phyloP scores from a whole-genome alignment of 73 alveolate genomes.

The Tetrahymena borealis region DNA sequence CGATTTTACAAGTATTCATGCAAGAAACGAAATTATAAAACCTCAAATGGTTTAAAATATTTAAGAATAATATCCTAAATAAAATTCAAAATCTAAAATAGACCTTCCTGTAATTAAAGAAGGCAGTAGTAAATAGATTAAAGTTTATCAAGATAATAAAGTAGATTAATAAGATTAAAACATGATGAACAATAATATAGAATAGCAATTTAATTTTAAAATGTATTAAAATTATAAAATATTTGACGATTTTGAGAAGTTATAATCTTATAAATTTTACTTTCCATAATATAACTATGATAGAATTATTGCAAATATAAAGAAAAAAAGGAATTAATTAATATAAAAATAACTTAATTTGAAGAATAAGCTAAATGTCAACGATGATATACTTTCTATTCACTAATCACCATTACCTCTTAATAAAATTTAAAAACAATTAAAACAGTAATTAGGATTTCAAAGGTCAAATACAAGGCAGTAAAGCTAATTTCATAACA shows the following conservation, averaged over 20 bases:
- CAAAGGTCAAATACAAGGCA: neutral
- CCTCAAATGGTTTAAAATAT: neutral
- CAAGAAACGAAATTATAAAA: neutral
- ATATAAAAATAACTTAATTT: neutral
- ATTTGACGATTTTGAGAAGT: neutral
- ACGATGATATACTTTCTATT: too few species aligned
- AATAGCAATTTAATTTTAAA: neutral
- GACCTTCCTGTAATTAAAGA: neutral
- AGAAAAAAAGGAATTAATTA: neutral
- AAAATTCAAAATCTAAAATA: neutral
- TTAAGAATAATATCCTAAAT: neutral
- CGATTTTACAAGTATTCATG: too few species aligned
- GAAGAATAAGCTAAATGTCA: neutral
- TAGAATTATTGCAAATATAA: neutral
- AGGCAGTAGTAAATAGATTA: neutral
- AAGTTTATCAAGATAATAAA: too few species aligned
- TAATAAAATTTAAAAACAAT: neutral
- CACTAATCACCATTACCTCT: neutral
- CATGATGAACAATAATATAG: neutral
- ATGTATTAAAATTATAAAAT: neutral
- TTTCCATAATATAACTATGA: neutral
- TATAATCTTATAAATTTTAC: neutral
- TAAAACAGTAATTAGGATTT: neutral
- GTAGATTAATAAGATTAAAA: too few species aligned
- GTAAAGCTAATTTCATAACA: neutral